Conservation (phyloP, 2,329 filamentous ascomycete species). For the Trichoderma sp. region DNA sequence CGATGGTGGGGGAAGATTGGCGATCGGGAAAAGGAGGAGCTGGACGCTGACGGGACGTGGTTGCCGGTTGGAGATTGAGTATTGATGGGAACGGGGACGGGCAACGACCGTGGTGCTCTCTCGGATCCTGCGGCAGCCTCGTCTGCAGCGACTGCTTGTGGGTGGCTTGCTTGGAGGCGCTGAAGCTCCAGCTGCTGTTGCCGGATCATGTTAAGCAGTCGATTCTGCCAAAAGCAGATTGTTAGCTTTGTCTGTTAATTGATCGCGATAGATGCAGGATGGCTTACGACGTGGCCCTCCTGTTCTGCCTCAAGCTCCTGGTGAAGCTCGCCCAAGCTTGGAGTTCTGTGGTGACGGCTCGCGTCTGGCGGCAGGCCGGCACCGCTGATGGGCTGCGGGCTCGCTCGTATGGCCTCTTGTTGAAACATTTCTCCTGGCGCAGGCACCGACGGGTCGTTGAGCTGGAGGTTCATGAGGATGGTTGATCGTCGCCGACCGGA, state of each 20-base stretch:
- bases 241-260: constrained; percentile 27
- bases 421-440: constrained; percentile 70
- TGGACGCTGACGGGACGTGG: constrained; percentile 34
- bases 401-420: constrained; percentile 47
- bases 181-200: constrained; percentile 73
- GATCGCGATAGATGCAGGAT: neutral
- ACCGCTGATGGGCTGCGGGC: constrained; percentile 52
- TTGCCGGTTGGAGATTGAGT: constrained; percentile 43
- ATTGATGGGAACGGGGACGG: constrained; percentile 42
- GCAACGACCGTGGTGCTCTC: constrained; percentile 44
- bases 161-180: constrained; percentile 56
- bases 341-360: constrained; percentile 64
- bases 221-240: constrained; percentile 57
- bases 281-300: constrained; percentile 71
- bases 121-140: constrained; percentile 55
- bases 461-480: constrained; percentile 72
- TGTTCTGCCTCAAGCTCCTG: constrained; percentile 80
- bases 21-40: constrained; percentile 56
- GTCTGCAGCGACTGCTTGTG: constrained; percentile 50
- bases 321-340: constrained; percentile 76
- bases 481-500: constrained; percentile 67
- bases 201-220: constrained; percentile 76
- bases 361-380: constrained; percentile 57
- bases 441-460: constrained; percentile 71
- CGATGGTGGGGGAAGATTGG: constrained; percentile 56